Evolutionary conservation across 2,329 filamentous ascomycete species (phyloP), one percentile per base, ranked within the genome.

Genomic region (Nothomitra cinnamomea): DNA sequence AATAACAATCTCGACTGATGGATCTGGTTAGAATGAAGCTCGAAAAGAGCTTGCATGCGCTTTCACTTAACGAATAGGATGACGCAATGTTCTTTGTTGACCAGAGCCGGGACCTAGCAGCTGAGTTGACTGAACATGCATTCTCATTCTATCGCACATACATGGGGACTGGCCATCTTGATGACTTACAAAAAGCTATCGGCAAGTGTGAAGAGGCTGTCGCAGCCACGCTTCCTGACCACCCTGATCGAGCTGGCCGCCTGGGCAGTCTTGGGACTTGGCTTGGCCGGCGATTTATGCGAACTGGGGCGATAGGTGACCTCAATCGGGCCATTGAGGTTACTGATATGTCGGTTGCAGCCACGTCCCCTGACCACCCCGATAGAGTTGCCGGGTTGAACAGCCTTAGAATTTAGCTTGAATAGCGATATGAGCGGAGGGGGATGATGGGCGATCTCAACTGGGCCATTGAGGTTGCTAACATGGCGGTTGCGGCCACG

Each of bases 261-360:
- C 10, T 45, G 41, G 21, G 17, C 41, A 45, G 21, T 17, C 7
- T 45, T 32, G 28, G 28, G 28, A 32, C 15, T 22, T 22, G 13
- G 42, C 42, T 58, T 24, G 17, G 19, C 4, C 6, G 1, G 4
- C 56, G 54, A 50, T 57, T 42, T 28, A 2, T 25, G 15, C 36
- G 28, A 21, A 54, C 21, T n/a, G 49, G 51, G 22, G 38, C n/a
- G 17, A 24, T 43, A 7, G 41, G 40, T 17, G 55, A 58, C 38
- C 51, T 56, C 28, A 40, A 56, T 25, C 38, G 49, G 21, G 55
- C 55, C 25, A 53, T 56, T 25, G 21, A 25, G 48, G 25, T 17
- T 24, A 8, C 3, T n/a, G 49, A 56, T 32, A 50, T 50, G 32
- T 53, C 51, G 25, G n/a, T 32, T n/a, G 52, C 21, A 21, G 32